Evolutionary conservation across 2,329 filamentous ascomycete species (phyloP).

Genomic region (Cladobotryum mycophilum): DNA sequence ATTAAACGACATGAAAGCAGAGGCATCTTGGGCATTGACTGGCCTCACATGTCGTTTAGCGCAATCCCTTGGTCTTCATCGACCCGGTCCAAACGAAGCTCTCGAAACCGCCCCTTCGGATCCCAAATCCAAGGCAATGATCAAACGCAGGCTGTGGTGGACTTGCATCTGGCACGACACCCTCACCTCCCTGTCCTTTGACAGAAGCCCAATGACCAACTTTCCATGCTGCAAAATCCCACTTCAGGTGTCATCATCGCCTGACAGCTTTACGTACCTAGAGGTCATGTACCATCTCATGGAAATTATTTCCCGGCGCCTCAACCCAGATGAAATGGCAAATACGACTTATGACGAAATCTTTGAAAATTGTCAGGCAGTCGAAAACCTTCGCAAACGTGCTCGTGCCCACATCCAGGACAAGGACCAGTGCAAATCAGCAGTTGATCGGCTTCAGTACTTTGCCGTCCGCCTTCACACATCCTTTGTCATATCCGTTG

Average conservation of each 20-base stretch:
- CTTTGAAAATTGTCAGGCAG: conserved; percentile 49
- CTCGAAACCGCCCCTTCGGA: conserved; percentile 39
- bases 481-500: conserved; percentile 58
- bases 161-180: conserved; percentile 63
- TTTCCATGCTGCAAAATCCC: conserved; percentile 51
- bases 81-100: conserved; percentile 38
- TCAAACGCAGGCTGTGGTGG: conserved; percentile 55
- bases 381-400: conserved; percentile 45
- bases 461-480: conserved; percentile 60
- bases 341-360: conserved; percentile 49
- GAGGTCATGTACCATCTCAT: conserved; percentile 62
- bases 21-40: conserved; percentile 60
- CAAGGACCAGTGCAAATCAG: conserved; percentile 58
- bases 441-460: conserved; percentile 56
- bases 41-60: conserved; percentile 60
- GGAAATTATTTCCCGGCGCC: conserved; percentile 51
- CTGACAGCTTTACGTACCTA: conserved; percentile 51
- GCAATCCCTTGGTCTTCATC: conserved; percentile 57
- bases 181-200: conserved; percentile 59
- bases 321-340: conserved; percentile 48
- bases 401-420: conserved; percentile 48
- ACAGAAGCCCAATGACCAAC: conserved; percentile 59
- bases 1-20: conserved; percentile 63
- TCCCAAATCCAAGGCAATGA: conserved; percentile 45
- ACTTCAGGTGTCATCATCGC: conserved; percentile 32